phyloP scores from a whole-genome alignment of 2,329 filamentous ascomycete species.

The Aspergillus viridinutans region DNA sequence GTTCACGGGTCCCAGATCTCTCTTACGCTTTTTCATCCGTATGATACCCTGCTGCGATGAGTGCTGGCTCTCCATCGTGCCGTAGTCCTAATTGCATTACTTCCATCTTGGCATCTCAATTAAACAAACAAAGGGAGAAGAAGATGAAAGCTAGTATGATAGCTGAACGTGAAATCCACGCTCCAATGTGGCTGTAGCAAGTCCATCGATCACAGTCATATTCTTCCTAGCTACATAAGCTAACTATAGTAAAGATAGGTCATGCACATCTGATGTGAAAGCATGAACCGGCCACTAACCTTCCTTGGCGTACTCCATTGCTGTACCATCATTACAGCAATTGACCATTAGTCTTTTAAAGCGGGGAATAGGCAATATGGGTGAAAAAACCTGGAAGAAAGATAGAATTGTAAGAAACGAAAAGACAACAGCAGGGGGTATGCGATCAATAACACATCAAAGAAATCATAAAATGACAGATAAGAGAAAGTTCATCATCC shows the following conservation, averaged over 20 bases:
- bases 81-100: neutral
- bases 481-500: slow-evolving; percentile 7
- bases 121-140: neutral
- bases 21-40: neutral
- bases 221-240: neutral
- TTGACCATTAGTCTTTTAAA: neutral
- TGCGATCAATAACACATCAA: slow-evolving; percentile 18
- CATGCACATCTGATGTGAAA: neutral
- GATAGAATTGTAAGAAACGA: neutral
- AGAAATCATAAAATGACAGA: slow-evolving; percentile 11
- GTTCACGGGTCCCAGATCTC: neutral
- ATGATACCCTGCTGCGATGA: slow-evolving; percentile 10
- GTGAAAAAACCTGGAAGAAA: neutral
- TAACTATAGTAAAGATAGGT: neutral
- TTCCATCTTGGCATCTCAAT: neutral
- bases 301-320: neutral
- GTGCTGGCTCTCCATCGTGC: slow-evolving; percentile 12
- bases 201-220: neutral
- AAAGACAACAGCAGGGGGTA: slow-evolving; percentile 24
- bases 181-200: neutral
- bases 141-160: neutral
- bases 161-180: neutral
- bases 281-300: neutral
- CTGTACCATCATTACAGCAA: neutral
- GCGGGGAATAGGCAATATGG: no score